Percentiles rank a stretch among this genome's conserved stretches.
These are phyloP conservation scores for Buxus sempervirens DNA, from an alignment of 164 flowering plant species.

Conservation along the genomic window DNA sequence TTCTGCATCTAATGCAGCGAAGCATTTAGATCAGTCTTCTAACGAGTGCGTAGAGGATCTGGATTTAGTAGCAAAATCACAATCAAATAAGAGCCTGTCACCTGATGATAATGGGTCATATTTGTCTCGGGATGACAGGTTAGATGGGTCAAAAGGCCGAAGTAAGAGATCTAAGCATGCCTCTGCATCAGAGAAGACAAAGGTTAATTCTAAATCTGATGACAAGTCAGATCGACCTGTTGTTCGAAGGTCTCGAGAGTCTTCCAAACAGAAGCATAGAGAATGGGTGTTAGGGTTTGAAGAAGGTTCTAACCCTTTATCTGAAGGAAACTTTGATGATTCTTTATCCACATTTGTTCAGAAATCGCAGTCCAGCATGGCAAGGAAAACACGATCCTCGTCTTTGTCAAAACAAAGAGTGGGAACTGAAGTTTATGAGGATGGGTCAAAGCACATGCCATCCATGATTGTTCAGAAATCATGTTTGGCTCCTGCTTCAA, in stretches of 20 bases:
- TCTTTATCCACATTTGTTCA: conserved; percentile 38
- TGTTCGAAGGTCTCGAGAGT: conserved; percentile 2
- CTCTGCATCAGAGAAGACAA: conserved; percentile 5
- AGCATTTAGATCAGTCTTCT: conserved; percentile 7
- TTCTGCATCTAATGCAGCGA: conserved; percentile 11
- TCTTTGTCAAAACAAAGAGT: conserved; percentile 20
- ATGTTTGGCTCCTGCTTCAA: conserved; percentile 12
- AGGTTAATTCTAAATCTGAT: conserved; percentile 5
- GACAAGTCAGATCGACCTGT: conserved; percentile 16
- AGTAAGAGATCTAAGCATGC: conserved; percentile 25
- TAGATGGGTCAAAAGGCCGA: conserved; percentile 21
- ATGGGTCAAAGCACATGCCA: conserved; percentile 19
- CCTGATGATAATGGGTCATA: conserved; percentile 25
- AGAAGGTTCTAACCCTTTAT: conserved; percentile 14
- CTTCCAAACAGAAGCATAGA: conserved; percentile 16
- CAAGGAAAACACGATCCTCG: conserved; percentile 26
- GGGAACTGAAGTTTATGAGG: conserved; percentile 17
- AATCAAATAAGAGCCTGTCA: conserved; percentile 12
- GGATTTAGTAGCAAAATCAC: conserved; percentile 18
- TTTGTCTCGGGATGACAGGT: conserved; percentile 10
- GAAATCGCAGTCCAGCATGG: conserved; percentile 38
- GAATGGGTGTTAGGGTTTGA: conserved; percentile 14
- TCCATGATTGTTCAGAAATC: conserved; percentile 5
- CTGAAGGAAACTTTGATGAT: conserved; percentile 33
- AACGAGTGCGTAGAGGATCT: conserved; percentile 13